Conservation (phyloP, 352 stramenopile genomes). For the Globisporangium middletonii region DNA sequence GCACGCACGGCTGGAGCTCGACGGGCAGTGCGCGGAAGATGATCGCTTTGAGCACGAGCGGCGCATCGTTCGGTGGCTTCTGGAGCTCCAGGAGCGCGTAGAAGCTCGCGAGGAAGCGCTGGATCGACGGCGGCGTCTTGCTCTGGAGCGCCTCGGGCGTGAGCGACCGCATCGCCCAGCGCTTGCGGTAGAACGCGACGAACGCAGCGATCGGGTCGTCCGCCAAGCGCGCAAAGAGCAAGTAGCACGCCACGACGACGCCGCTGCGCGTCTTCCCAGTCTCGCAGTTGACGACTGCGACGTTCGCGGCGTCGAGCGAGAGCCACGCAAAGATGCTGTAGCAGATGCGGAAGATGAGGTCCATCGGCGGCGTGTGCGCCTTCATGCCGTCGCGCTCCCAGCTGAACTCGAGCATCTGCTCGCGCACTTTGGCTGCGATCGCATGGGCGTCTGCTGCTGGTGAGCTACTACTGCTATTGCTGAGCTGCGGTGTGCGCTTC, state of each 20-base stretch:
- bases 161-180: constrained; percentile 68
- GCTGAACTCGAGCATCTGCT: constrained; percentile 82
- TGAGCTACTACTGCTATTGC: too few species aligned
- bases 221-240: constrained; percentile 81
- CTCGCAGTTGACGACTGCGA: constrained; percentile 86
- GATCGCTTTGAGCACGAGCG: constrained; percentile 71
- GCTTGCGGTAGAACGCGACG: constrained; percentile 86
- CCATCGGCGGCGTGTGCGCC: constrained; percentile 70
- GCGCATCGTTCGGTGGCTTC: constrained; percentile 49
- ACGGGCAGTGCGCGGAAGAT: constrained; percentile 68
- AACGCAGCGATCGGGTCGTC: constrained; percentile 84
- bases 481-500: constrained; percentile 3
- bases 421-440: constrained; percentile 51
- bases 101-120: constrained; percentile 67
- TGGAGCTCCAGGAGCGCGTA: constrained; percentile 47
- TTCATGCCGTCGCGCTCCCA: constrained; percentile 82
- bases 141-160: constrained; percentile 47
- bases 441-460: background rate
- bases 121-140: constrained; percentile 75
- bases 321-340: constrained; percentile 92
- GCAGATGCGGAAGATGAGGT: constrained; percentile 88
- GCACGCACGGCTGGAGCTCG: constrained; percentile 66
- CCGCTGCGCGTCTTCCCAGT: constrained; percentile 92
- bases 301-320: constrained; percentile 65
- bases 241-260: constrained; percentile 91